Evolutionary conservation across 1,284 basidiomycete genomes (phyloP).

Genomic region (Fistulinella cinereoalba): DNA sequence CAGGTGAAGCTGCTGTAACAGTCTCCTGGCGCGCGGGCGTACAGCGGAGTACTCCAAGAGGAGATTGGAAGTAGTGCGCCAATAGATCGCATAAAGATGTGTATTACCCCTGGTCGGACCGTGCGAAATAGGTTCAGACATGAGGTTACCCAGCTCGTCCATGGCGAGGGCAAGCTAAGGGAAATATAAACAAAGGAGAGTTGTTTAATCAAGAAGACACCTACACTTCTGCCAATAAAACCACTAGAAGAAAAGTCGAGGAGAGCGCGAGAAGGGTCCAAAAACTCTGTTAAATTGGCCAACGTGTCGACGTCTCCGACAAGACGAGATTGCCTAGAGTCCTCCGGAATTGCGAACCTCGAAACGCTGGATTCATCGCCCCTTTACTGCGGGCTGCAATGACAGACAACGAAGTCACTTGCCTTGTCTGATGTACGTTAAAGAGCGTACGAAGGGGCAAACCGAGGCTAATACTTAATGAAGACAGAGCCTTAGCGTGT

Average conservation of each 20-base stretch:
- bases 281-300: constrained; percentile 19
- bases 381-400: background rate
- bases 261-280: constrained; percentile 14
- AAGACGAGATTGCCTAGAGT: background rate
- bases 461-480: constrained; percentile 21
- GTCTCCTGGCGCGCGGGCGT: constrained; percentile 18
- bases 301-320: constrained; percentile 5
- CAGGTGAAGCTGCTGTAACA: constrained; percentile 15
- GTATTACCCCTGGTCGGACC: constrained; percentile 9
- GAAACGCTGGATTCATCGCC: constrained; percentile 13
- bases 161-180: constrained; percentile 28
- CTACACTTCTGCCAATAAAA: constrained; percentile 31
- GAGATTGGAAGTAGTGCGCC: constrained; percentile 32
- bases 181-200: constrained; percentile 3
- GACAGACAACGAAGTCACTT: background rate
- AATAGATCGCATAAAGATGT: constrained; percentile 28
- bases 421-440: constrained; percentile 23
- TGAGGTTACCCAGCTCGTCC: constrained; percentile 28
- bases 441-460: constrained; percentile 24
- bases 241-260: constrained; percentile 24
- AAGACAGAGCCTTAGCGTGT: constrained; percentile 28
- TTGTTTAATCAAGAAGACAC: background rate
- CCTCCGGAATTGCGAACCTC: background rate
- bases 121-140: constrained; percentile 4
- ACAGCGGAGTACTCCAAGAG: constrained; percentile 35